These are phyloP conservation scores for Glebionis coronaria DNA, from an alignment of 129 eudicot genomes.

Conservation along the genomic window DNA sequence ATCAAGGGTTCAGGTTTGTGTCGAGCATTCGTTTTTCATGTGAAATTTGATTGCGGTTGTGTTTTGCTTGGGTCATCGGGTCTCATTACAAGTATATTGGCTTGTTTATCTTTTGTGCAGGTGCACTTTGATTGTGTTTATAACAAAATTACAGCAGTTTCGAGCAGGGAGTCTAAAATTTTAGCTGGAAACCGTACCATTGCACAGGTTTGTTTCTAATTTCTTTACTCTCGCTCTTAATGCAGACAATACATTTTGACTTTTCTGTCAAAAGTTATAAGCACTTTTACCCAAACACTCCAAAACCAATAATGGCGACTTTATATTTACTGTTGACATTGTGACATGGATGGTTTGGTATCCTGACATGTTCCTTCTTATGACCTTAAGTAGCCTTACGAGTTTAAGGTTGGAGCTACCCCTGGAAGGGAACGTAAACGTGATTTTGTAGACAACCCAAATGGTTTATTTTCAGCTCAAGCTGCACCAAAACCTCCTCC, in stretches of 20 bases:
- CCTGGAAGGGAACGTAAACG: slow-evolving; percentile 97
- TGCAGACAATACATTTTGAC: neutral
- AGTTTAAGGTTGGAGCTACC: slow-evolving; percentile 74
- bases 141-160: slow-evolving; percentile 85
- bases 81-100: neutral
- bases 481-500: slow-evolving; percentile 99
- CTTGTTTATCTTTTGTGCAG: slow-evolving; percentile 29
- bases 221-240: neutral
- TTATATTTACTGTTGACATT: neutral
- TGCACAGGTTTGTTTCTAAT: slow-evolving; percentile 61
- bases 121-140: slow-evolving; percentile 94
- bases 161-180: slow-evolving; percentile 91
- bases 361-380: slow-evolving; percentile 26
- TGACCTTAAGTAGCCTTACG: slow-evolving; percentile 74
- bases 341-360: slow-evolving; percentile 13
- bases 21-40: slow-evolving; percentile 5
- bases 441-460: slow-evolving; percentile 84
- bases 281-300: no score
- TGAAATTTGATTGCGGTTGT: neutral
- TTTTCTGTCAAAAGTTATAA: neutral
- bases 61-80: neutral
- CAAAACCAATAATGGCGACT: neutral
- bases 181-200: slow-evolving; percentile 97
- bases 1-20: slow-evolving; percentile 65
- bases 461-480: slow-evolving; percentile 96